Evolutionary conservation across 176 grass and related monocot species (phyloP).

Genomic region (Carex pumila): DNA sequence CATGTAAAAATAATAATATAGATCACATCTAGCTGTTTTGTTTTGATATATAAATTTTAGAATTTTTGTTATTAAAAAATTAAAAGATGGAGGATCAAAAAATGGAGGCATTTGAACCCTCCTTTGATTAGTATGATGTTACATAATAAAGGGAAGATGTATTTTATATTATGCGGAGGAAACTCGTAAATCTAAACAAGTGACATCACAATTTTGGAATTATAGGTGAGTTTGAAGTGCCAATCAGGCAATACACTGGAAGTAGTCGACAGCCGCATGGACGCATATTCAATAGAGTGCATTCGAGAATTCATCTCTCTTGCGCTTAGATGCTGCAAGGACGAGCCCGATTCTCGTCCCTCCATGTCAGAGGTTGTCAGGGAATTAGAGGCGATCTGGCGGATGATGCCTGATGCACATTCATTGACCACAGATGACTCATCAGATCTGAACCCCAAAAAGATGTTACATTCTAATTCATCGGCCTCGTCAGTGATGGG

Average conservation of each 20-base stretch:
- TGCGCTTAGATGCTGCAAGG: conserved; percentile 62
- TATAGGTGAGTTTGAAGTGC: conserved; percentile 53
- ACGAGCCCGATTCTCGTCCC: conserved; percentile 64
- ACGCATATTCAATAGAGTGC: conserved; percentile 38
- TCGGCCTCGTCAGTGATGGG: conserved; percentile 16
- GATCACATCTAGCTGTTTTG: too few species aligned
- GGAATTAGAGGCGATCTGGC: conserved; percentile 59
- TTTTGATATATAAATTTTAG: too few species aligned
- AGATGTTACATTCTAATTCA: conserved; percentile 16
- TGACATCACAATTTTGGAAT: conserved; percentile 16
- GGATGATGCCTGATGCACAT: conserved; percentile 40
- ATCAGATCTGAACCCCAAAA: background rate
- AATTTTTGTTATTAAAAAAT: too few species aligned
- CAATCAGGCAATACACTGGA: conserved; percentile 39
- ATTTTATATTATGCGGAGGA: background rate
- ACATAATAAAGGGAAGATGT: background rate
- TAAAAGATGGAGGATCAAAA: too few species aligned
- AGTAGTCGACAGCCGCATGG: conserved; percentile 53
- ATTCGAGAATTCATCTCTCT: conserved; percentile 42
- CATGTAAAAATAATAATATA: too few species aligned
- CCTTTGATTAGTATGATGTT: background rate
- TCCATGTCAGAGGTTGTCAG: conserved; percentile 71
- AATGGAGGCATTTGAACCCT: too few species aligned
- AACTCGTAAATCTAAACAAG: background rate
- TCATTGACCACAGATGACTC: conserved; percentile 3